Evolutionary conservation across 176 grass and related monocot genomes (phyloP), one percentile per base, ranked within the genome.

Genomic region (Leersia perrieri): DNA sequence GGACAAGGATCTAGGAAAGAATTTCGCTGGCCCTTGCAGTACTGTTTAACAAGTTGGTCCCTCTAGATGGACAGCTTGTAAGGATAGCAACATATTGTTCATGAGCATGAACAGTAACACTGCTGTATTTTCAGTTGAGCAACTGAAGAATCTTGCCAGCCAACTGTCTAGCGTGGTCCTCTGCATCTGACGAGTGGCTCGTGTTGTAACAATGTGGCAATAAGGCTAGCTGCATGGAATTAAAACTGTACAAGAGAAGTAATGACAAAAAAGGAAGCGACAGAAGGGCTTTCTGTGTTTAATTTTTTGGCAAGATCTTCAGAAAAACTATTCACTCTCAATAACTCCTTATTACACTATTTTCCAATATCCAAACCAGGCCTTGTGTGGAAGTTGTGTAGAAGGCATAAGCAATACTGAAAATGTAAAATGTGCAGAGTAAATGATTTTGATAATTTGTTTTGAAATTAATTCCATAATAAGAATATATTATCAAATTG

Each of bases 141-240:
- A 72, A 77, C 88, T 77, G 88, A 81, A 82, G 78, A 82, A 73
- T 82, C 82, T 89, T 72, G 88, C 66, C 77, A 82, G 77, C 49
- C 63, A 85, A 29, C 44, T 10, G 72, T 39, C 42, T 23, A 27
- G 63, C 65, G 73, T 89, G 73, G 83, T 89, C 88, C 83, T 82
- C 30, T 73, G 11, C 29, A 36, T 78, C 79, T 78, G 79, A 74
- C 73, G 78, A 33, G 25, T 35, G 29, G 38, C 83, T 73, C 36
- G 31, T 86, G 78, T 53, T 62, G 72, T 62, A 80, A 26, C 73
- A 68, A 68, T 73, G 26, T 73, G 20, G 42, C 57, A 32, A 38
- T 78, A 64, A 82, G 51, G 33, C 6, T 72, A 41, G 42, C 29
- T 42, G 33, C 33, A 11, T 3, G 61, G 41, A 45, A 66, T 73